phyloP scores from a whole-genome alignment of 2,329 filamentous ascomycete species.

The Botrytis fabae region DNA sequence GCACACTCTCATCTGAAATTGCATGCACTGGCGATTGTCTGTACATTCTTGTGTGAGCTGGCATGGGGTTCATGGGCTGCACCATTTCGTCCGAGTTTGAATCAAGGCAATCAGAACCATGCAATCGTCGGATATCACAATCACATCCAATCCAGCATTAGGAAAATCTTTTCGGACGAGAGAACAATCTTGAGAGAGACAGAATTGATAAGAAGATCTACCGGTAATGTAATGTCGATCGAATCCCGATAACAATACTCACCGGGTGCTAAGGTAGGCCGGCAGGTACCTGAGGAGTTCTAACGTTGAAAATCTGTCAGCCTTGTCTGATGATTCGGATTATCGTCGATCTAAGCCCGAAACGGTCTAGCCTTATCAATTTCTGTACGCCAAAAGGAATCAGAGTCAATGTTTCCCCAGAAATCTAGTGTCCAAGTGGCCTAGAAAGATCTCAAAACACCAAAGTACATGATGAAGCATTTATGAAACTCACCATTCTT shows the following conservation, averaged over 20 bases:
- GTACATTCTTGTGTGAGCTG: neutral
- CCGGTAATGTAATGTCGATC: neutral
- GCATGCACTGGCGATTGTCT: neutral
- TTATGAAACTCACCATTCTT: slow-evolving; percentile 9
- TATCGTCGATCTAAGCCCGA: neutral
- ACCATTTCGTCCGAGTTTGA: neutral
- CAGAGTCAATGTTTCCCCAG: neutral
- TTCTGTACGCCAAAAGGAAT: neutral
- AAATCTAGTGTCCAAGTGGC: neutral
- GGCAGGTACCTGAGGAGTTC: neutral
- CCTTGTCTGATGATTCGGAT: neutral
- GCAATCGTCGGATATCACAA: neutral
- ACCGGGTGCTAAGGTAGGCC: no score
- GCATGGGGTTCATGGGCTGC: neutral
- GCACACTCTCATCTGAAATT: neutral
- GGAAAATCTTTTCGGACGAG: neutral
- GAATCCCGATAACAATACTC: neutral
- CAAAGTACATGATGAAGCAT: slow-evolving; percentile 11
- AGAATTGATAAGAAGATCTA: slow-evolving; percentile 1
- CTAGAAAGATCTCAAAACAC: slow-evolving; percentile 12
- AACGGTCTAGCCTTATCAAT: neutral
- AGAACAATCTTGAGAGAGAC: neutral
- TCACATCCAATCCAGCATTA: neutral
- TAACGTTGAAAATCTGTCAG: neutral
- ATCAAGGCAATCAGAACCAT: neutral